Base-by-base conservation (phyloP, 305 asterid species). In the Rubia occidens region DNA sequence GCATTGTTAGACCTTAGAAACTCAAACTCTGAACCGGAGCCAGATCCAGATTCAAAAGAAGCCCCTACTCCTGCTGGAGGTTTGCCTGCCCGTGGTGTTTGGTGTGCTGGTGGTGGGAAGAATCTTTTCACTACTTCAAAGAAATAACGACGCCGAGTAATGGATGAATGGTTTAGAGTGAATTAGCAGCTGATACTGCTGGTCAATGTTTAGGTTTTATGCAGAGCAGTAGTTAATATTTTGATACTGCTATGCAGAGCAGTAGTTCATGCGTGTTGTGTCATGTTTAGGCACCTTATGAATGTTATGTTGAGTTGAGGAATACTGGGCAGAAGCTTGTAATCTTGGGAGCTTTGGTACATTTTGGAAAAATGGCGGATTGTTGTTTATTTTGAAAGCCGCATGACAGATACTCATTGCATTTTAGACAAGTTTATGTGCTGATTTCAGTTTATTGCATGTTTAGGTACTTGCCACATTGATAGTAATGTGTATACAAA, bases 21-120 rank as follows among this genome's bases (percentile, higher is more conserved):
- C 72, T 42, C 78, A 17, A 83, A 82, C 64, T 77, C 69, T 17
- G 95, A 84, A 70, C 84, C 87, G n/a, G 96, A 87, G 71, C 76
- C 87, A 7, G 88, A 78, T 37, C 85, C 83, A 17, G 76, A 83
- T 65, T 60, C 14, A 62, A 77, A 71, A 21, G 88, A 74, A 43
- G 68, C 56, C n/a, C 82, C 71, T 45, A 69, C 56, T n/a, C 82
- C 69, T 44, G 71, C 54, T 55, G 77, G 79, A 66, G 54, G 74
- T 67, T 44, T 80, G 54, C 17, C 43, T 29, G 87, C 72, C 43
- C 91, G 83, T 15, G 91, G 96, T 29, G 95, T 81, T 74, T 90
- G 99, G 99, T 83, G 82, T 73, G 86, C 82, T 56, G 88, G 93
- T 49, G 97, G 97, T 21, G 97, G 95, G 65, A 95, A 89, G 77